Base-by-base conservation (phyloP, 192 early-diverging fungal species). In the Coemansia umbellata region DNA sequence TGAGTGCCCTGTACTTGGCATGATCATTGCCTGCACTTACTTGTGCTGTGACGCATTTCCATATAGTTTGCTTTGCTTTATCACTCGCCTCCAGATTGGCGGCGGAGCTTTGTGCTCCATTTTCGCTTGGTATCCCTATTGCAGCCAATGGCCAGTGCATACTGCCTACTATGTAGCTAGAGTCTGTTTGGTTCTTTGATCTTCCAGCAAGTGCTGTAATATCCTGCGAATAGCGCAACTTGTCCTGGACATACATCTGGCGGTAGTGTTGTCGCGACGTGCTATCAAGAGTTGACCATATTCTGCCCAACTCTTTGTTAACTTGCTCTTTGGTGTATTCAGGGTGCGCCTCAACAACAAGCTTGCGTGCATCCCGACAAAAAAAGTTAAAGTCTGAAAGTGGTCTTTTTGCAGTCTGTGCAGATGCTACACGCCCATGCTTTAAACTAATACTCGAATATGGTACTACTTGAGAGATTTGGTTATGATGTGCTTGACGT, bases 361-460 rank as follows among this genome's bases (percentile, higher is more conserved):
- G 50, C 53, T 73, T 73, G 33, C 69, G 62, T 4, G 69, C 63
- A 28, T 73, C 69, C 3, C 69, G 61, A 27, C 69, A 73, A 30
- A 73, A 73, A 27, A 73, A 73, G 33, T 73, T 73, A 50, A 73
- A 73, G 39, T 65, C 69, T 0, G 69, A 73, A 21, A 73, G 58
- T 8, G 69, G 69, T 8, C 69, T 57, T 51, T 73, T 73, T 3
- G 58, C 39, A 13, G 62, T 36, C 24, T 31, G 40, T 14, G 8
- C 32, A 8, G n/a, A 24, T 14, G 13, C 45, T 33, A 23, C n/a
- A 5, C 18, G 22, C 30, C 39, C 45, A 28, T 43, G 23, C 26
- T 32, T 37, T 23, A 23, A 19, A 18, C 26, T 11, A 9, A 24
- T 8, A 10, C 28, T n/a, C 17, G 37, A 45, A 41, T 44, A 30